These are phyloP conservation scores for Mesostigma viride DNA, from an alignment of 139 green algal species.

Conservation along the genomic window DNA sequence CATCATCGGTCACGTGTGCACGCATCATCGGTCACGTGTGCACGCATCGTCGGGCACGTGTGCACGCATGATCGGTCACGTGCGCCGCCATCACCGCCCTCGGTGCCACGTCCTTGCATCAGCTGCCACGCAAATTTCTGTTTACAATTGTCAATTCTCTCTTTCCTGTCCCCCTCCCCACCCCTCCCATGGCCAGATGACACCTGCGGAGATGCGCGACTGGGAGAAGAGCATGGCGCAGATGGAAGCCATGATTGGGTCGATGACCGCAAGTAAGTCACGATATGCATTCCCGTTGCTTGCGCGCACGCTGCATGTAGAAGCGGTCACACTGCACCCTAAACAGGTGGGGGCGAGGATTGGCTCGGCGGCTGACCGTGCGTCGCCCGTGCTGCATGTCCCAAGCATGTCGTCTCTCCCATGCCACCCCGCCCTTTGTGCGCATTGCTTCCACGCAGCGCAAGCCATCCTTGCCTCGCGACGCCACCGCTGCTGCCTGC, in stretches of 20 bases:
- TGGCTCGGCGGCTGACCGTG: not conserved
- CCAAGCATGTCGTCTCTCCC: not conserved
- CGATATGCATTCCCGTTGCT: not conserved
- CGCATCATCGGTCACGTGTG: too few species aligned
- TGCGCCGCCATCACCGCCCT: not conserved
- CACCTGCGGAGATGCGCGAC: constrained; percentile 56
- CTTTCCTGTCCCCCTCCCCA: not conserved
- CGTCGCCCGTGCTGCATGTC: constrained; percentile 4
- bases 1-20: too few species aligned
- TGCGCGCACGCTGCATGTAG: not conserved
- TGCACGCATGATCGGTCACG: too few species aligned
- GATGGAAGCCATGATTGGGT: constrained; percentile 50
- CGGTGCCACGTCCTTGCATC: not conserved
- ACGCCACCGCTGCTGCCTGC: too few species aligned
- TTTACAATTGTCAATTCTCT: too few species aligned
- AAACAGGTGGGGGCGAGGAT: too few species aligned
- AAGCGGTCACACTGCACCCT: not conserved
- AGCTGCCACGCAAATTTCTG: too few species aligned
- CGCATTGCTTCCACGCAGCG: too few species aligned
- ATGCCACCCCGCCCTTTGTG: too few species aligned
- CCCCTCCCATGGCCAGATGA: constrained; percentile 19
- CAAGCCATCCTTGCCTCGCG: too few species aligned
- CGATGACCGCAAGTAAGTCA: constrained; percentile 61
- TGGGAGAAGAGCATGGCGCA: constrained; percentile 47
- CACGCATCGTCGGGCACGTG: too few species aligned